Evolutionary conservation across 164 flowering plant genomes (phyloP).

Genomic region (Vitis rupestris): DNA sequence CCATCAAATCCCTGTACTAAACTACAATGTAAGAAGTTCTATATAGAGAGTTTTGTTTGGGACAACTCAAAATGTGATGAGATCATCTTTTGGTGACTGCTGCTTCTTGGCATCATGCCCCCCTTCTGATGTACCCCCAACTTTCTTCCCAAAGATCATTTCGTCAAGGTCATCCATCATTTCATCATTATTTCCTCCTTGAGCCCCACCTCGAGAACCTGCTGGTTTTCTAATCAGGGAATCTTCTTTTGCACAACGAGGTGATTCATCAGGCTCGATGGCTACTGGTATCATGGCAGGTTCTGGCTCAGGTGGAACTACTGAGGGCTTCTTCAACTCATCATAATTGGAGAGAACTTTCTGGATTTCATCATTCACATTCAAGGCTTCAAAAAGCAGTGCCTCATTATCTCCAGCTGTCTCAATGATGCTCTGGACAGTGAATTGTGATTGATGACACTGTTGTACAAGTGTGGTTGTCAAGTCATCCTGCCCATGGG

Average conservation of each 20-base stretch:
- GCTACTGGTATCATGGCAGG: slow-evolving; percentile 96
- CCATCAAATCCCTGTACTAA: no score
- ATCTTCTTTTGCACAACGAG: slow-evolving; percentile 61
- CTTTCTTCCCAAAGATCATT: slow-evolving; percentile 93
- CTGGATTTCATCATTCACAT: slow-evolving; percentile 89
- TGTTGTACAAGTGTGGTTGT: slow-evolving; percentile 82
- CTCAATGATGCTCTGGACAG: slow-evolving; percentile 79
- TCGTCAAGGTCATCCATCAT: slow-evolving; percentile 97
- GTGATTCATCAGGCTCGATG: slow-evolving; percentile 90
- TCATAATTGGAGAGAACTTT: slow-evolving; percentile 75
- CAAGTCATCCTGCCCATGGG: slow-evolving; percentile 78
- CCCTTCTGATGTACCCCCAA: slow-evolving; percentile 50
- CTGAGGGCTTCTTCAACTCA: slow-evolving; percentile 57
- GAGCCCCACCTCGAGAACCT: slow-evolving; percentile 42
- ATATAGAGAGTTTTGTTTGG: not conserved
- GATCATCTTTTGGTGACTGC: slow-evolving; percentile 64
- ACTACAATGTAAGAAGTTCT: not conserved
- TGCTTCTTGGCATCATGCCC: slow-evolving; percentile 61
- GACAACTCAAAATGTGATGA: slow-evolving; percentile 56
- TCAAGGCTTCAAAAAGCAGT: slow-evolving; percentile 92
- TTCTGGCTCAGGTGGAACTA: slow-evolving; percentile 43
- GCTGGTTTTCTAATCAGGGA: slow-evolving; percentile 67
- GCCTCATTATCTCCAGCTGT: slow-evolving; percentile 90
- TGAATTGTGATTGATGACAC: slow-evolving; percentile 69
- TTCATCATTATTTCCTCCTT: slow-evolving; percentile 63